These are phyloP conservation scores for Sonneratia alba DNA, from an alignment of 345 rosid genomes.

Conservation along the genomic window DNA sequence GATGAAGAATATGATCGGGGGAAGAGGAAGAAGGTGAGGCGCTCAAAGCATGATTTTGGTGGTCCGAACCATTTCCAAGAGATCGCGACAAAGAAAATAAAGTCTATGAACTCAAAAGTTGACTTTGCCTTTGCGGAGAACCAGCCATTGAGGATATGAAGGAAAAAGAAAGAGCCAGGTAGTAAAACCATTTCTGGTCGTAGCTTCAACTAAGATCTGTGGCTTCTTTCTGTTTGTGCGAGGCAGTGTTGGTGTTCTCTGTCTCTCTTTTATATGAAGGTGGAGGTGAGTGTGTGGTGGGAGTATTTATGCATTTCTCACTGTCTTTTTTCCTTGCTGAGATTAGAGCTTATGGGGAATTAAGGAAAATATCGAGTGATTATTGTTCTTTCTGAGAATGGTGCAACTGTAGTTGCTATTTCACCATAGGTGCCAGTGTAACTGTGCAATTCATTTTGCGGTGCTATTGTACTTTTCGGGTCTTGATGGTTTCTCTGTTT, in stretches of 20 bases:
- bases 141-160: conserved; percentile 51
- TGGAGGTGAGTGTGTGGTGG: neutral
- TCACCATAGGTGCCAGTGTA: too few relatives aligned
- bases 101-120: conserved; percentile 29
- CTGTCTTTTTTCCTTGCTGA: neutral
- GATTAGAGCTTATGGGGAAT: neutral
- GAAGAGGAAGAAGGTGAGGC: conserved; percentile 69
- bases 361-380: neutral
- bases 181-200: neutral
- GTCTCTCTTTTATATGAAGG: neutral
- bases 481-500: too few relatives aligned
- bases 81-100: conserved; percentile 37
- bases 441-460: too few relatives aligned
- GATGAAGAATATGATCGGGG: conserved; percentile 96
- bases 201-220: neutral
- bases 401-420: neutral
- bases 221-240: neutral
- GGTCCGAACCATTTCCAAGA: conserved; percentile 79
- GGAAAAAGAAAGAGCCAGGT: neutral
- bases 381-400: neutral
- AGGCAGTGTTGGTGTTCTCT: neutral
- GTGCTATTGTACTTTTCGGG: too few relatives aligned
- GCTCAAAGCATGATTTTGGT: conserved; percentile 25
- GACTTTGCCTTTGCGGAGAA: conserved; percentile 25
- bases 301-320: neutral